phyloP scores from a whole-genome alignment of 1,284 basidiomycete species.

The Ceratobasidium sp. region DNA sequence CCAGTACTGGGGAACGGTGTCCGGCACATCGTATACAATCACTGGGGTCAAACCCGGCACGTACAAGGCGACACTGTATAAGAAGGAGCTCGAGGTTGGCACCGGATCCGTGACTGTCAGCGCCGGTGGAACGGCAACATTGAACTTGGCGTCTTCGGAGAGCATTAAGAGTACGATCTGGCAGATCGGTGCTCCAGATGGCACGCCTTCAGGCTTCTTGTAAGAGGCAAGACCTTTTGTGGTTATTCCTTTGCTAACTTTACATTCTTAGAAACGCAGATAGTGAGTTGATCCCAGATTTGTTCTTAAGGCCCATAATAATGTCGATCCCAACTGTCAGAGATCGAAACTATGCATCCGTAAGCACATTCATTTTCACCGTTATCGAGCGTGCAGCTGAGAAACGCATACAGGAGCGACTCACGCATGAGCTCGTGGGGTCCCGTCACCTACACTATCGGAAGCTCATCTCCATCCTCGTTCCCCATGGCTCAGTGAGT shows the following conservation, averaged over 20 bases:
- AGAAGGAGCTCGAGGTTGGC: slow-evolving; percentile 63
- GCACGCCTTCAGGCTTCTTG: slow-evolving; percentile 63
- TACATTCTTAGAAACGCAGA: slow-evolving; percentile 58
- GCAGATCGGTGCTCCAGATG: slow-evolving; percentile 64
- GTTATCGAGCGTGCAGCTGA: not conserved
- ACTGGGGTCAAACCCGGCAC: slow-evolving; percentile 65
- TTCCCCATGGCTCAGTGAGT: slow-evolving; percentile 59
- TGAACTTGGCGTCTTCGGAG: slow-evolving; percentile 55
- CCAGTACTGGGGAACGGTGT: slow-evolving; percentile 62
- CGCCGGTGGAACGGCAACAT: slow-evolving; percentile 58
- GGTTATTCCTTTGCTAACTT: not conserved
- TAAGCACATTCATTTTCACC: not conserved
- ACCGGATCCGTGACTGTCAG: slow-evolving; percentile 60
- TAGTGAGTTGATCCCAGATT: too few relatives aligned
- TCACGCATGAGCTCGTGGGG: not conserved
- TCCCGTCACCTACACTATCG: slow-evolving; percentile 56
- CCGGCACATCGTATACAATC: slow-evolving; percentile 61
- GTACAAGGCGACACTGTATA: slow-evolving; percentile 59
- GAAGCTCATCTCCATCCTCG: slow-evolving; percentile 49
- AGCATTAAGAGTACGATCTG: slow-evolving; percentile 60
- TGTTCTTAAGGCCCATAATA: too few relatives aligned
- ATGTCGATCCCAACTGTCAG: too few relatives aligned
- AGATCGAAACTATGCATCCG: slow-evolving; percentile 37
- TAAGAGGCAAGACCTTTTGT: too few relatives aligned
- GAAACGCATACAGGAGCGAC: too few relatives aligned